Evolutionary conservation across 805 yeast genomes (phyloP).

Genomic region (Kluyveromyces nonfermentans): DNA sequence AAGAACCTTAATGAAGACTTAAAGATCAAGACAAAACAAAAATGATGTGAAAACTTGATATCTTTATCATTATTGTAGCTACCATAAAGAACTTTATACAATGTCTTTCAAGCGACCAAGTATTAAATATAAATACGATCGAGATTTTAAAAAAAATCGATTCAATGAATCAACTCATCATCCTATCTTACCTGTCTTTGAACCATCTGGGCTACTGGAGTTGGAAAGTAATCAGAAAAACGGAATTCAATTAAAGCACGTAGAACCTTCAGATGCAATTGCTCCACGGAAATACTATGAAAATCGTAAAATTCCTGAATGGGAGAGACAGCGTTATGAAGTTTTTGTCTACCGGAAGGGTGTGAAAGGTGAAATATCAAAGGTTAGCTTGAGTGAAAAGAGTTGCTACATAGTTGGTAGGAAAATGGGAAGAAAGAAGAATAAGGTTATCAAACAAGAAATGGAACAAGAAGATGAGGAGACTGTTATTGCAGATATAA

Average conservation of each 20-base stretch:
- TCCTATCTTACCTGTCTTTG: constrained; percentile 23
- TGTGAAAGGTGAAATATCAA: constrained; percentile 15
- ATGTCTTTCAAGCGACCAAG: constrained; percentile 10
- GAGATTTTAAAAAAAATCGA: constrained; percentile 3
- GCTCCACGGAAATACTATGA: constrained; percentile 18
- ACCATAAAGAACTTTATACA: no score
- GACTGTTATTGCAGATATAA: constrained; percentile 29
- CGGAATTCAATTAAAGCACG: constrained; percentile 33
- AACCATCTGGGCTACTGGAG: constrained; percentile 36
- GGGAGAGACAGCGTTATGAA: constrained; percentile 17
- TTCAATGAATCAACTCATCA: constrained; percentile 2
- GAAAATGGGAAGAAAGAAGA: constrained; percentile 12
- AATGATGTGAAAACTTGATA: no score
- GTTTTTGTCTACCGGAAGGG: constrained; percentile 26
- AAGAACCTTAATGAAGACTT: no score
- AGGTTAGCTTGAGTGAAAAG: constrained; percentile 19
- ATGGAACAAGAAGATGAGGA: constrained; percentile 11
- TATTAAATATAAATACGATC: not conserved
- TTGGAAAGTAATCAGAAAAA: constrained; percentile 30
- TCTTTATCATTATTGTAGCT: no score
- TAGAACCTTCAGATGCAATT: constrained; percentile 29
- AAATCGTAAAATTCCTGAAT: constrained; percentile 11
- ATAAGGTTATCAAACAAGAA: not conserved
- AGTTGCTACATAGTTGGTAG: constrained; percentile 32
- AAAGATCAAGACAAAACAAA: no score